Evolutionary conservation across 2,329 filamentous ascomycete species (phyloP), one percentile per base, ranked within the genome.

Genomic region (Venturia pyrina): DNA sequence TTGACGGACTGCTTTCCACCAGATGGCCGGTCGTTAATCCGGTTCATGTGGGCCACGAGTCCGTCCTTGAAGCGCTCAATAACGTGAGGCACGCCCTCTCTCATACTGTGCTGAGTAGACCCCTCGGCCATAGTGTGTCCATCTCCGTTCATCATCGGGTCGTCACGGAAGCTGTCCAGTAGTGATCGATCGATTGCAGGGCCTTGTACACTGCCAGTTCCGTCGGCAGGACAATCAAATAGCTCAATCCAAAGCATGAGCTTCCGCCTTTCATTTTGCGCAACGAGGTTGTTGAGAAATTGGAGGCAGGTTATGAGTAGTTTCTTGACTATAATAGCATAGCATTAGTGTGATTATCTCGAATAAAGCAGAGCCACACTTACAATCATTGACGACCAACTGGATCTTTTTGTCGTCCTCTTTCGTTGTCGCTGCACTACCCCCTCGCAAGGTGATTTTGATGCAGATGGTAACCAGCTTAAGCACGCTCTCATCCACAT

Each of bases 291-390:
- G 75, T 88, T 86, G 65, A 88, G 75, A 69, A 87, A 87, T 71
- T 88, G 86, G n/a, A 88, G 77, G 68, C 83, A 85, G 2, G 85
- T 87, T 65, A 87, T 87, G 70, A 88, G 77, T 21, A 88, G 77
- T 70, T 85, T 85, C 75, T 88, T 59, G 53, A 59, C 53, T 59
- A 28, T 37, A 5, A n/a, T 10, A n/a, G 8, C 32, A 15, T 10
- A 37, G 28, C 17, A 37, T 59, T 19, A 59, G 53, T 28, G 37
- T 21, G 28, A 17, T 4, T 21, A 37, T 37, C 7, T 37, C 28
- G n/a, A 2, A 13, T 11, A 37, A 15, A 37, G 32, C 32, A 21
- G 10, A 15, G 37, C 11, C 5, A 37, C 15, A 34, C 53, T 37
- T 87, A 75, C 86, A 87, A 4, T 84, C 81, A 71, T 85, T 86